Evolutionary conservation across 2,329 filamentous ascomycete genomes (phyloP).

Genomic region (Tolypocladium tropicale): DNA sequence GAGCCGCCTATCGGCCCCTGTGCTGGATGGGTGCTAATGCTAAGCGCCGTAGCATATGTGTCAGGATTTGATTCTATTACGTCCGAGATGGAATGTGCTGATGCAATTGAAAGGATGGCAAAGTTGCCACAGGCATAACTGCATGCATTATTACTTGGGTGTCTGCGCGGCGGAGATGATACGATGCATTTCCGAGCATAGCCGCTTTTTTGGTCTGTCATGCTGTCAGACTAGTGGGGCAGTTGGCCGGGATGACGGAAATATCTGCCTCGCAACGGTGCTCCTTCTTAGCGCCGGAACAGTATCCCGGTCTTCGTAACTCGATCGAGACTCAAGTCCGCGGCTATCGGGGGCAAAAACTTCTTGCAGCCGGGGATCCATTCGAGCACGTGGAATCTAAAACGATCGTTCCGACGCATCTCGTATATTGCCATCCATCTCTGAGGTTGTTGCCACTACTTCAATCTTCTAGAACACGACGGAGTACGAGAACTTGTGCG

Average conservation of each 20-base stretch:
- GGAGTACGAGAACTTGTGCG: too few species aligned
- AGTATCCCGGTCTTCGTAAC: neutral
- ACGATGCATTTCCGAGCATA: neutral
- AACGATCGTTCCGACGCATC: too few species aligned
- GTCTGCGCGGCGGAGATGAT: neutral
- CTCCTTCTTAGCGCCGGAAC: neutral
- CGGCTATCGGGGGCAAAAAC: neutral
- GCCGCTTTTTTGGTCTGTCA: neutral
- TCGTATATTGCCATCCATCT: too few species aligned
- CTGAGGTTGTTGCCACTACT: too few species aligned
- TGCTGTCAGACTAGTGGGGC: neutral
- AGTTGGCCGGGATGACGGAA: neutral
- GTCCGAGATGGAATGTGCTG: neutral
- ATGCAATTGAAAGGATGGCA: neutral
- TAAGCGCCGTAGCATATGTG: neutral
- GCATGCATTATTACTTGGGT: neutral
- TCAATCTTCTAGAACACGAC: too few species aligned
- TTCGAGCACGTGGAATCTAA: neutral
- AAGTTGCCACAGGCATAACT: neutral
- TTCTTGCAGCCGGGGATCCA: neutral
- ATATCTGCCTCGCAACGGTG: neutral
- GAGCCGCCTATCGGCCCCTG: neutral
- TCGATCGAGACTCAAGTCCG: neutral
- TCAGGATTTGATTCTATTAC: neutral
- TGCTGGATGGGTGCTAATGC: neutral